Conservation (phyloP, 371 early-diverging fungal species). For the Mortierella sp. region DNA sequence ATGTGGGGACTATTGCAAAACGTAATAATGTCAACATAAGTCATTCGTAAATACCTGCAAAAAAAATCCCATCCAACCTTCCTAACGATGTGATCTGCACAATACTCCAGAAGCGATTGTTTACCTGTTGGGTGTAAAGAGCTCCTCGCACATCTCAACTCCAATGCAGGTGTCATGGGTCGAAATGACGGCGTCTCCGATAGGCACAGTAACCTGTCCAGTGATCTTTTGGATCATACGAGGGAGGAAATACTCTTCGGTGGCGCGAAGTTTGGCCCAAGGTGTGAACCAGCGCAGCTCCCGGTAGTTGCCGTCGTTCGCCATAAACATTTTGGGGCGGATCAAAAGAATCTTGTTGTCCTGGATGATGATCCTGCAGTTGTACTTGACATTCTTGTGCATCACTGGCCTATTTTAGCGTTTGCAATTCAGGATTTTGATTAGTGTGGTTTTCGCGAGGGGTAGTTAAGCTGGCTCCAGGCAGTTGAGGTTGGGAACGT, state of each 20-base stretch:
- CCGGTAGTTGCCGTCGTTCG: slow-evolving; percentile 98
- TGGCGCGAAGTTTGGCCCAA: slow-evolving; percentile 78
- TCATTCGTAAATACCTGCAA: neutral
- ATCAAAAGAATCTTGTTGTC: slow-evolving; percentile 91
- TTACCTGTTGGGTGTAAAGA: slow-evolving; percentile 93
- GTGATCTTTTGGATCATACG: slow-evolving; percentile 82
- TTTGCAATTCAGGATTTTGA: too few relatives aligned
- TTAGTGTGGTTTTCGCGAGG: neutral
- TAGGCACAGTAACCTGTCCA: slow-evolving; percentile 72
- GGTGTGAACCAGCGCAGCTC: slow-evolving; percentile 96
- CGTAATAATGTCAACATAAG: neutral
- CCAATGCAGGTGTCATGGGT: slow-evolving; percentile 88
- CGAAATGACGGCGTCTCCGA: slow-evolving; percentile 46
- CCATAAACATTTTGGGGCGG: slow-evolving; percentile 95
- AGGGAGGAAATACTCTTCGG: slow-evolving; percentile 88
- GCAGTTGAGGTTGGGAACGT: neutral
- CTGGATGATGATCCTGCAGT: slow-evolving; percentile 91
- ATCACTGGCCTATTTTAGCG: slow-evolving; percentile 84
- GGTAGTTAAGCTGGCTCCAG: too few relatives aligned
- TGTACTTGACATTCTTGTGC: slow-evolving; percentile 94
- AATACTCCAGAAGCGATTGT: neutral
- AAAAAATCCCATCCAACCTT: neutral
- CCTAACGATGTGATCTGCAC: neutral
- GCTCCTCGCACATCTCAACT: slow-evolving; percentile 97
- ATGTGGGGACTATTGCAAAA: slow-evolving; percentile 88